Evolutionary conservation across 2,329 filamentous ascomycete species (phyloP).

Genomic region (Fusarium sp.): DNA sequence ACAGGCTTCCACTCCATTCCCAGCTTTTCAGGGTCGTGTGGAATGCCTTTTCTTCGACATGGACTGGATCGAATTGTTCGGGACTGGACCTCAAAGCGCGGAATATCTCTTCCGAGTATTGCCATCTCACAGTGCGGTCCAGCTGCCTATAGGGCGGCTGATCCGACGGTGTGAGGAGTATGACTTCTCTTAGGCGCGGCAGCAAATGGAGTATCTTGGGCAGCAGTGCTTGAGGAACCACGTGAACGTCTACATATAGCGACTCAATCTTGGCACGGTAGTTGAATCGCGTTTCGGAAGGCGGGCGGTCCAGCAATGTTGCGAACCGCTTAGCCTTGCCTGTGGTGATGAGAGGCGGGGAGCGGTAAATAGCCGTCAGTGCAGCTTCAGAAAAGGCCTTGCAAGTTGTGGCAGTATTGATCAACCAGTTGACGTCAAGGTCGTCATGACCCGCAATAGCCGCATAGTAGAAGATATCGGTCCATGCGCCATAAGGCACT

Average conservation of each 20-base stretch:
- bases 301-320: slow-evolving; percentile 64
- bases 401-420: slow-evolving; percentile 69
- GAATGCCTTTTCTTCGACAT: slow-evolving; percentile 44
- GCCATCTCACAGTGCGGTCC: slow-evolving; percentile 69
- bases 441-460: slow-evolving; percentile 59
- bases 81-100: slow-evolving; percentile 66
- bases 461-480: slow-evolving; percentile 74
- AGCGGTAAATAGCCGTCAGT: slow-evolving; percentile 74
- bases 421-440: slow-evolving; percentile 68
- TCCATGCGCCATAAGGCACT: slow-evolving; percentile 73
- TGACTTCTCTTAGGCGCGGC: slow-evolving; percentile 72
- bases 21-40: slow-evolving; percentile 60
- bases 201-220: slow-evolving; percentile 69
- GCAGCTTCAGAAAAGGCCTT: slow-evolving; percentile 75
- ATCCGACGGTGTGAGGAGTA: slow-evolving; percentile 77
- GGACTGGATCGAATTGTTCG: slow-evolving; percentile 44
- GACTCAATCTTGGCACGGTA: slow-evolving; percentile 77
- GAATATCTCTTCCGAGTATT: slow-evolving; percentile 73
- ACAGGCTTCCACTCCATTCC: slow-evolving; percentile 68
- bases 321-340: slow-evolving; percentile 57
- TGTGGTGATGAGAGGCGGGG: slow-evolving; percentile 67
- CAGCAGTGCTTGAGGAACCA: slow-evolving; percentile 55
- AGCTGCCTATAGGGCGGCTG: slow-evolving; percentile 70
- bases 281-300: slow-evolving; percentile 61
- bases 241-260: slow-evolving; percentile 75